These are phyloP conservation scores for Aspergillus bridgeri DNA, from an alignment of 495 filamentous ascomycete species.

Conservation along the genomic window DNA sequence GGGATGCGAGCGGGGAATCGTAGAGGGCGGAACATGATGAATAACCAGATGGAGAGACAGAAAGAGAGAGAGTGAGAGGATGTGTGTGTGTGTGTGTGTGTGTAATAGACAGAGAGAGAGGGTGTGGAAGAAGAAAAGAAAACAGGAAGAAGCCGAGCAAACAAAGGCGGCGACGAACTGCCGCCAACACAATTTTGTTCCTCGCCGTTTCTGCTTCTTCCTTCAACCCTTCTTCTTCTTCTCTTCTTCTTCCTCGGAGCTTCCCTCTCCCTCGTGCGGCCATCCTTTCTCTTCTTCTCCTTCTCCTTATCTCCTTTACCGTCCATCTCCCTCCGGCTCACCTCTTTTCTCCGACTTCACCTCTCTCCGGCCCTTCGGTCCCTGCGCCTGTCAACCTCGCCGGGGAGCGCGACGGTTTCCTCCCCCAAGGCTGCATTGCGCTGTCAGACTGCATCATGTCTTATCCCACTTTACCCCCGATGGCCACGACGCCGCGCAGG, in stretches of 20 bases:
- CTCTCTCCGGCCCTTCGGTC: slow-evolving; percentile 13
- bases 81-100: too few species aligned
- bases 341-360: slow-evolving; percentile 13
- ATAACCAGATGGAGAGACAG: too few species aligned
- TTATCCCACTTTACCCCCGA: slow-evolving; percentile 51
- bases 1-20: slow-evolving; percentile 26
- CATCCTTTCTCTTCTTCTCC: neutral
- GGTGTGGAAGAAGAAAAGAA: too few species aligned
- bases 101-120: too few species aligned
- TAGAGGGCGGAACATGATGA: slow-evolving; percentile 28
- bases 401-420: slow-evolving; percentile 32
- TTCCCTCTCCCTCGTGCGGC: too few species aligned
- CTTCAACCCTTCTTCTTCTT: too few species aligned
- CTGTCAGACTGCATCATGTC: slow-evolving; percentile 45
- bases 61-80: neutral
- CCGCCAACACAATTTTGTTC: slow-evolving; percentile 38
- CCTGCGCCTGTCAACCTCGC: slow-evolving; percentile 15
- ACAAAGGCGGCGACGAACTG: slow-evolving; percentile 23
- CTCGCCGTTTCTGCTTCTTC: too few species aligned
- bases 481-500: slow-evolving; percentile 58
- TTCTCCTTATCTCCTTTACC: neutral
- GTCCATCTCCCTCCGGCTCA: neutral
- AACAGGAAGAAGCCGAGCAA: slow-evolving; percentile 6
- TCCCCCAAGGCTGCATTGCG: slow-evolving; percentile 11
- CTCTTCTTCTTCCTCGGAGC: too few species aligned